Base-by-base conservation (phyloP, 2,329 filamentous ascomycete species). In the Hymenoscyphus albidus region DNA sequence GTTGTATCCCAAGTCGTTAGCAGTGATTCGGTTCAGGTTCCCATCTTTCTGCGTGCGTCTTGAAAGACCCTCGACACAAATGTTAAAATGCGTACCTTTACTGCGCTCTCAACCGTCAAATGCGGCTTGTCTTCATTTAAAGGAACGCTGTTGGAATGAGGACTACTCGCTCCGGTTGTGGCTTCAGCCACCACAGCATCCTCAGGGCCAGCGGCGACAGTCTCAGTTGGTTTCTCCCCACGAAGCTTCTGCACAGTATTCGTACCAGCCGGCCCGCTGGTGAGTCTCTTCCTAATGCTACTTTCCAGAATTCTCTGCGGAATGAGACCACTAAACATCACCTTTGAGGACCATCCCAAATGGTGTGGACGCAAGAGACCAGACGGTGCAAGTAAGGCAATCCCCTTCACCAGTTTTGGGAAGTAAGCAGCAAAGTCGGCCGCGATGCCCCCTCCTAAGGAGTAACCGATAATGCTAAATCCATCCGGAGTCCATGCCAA, bases 381-480 rank as follows among this genome's bases (percentile, higher is more conserved):
- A 0, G 88, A 83, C 0, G 93, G 92, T 0, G 92, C 92, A 54
- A 97, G 83, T 5, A 97, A 83, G 12, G 95, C 81, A 27, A 97
- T 80, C 10, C 83, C 85, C 13, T 83, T 82, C 14, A 97, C 82
- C 63, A 94, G 79, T 58, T 84, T 77, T 0, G 90, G 85, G 72
- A 92, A 91, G 73, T 86, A 86, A 0, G 84, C 82, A 1, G 90
- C 84, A 73, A 95, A 94, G 22, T 86, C 82, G 10, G 86, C 87
- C 0, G 85, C 83, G 51, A 96, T 83, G 14, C 88, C 90, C 42
- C 92, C 92, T 57, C 92, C 92, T 0, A 96, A 81, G 0, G 89
- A 93, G 76, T 95, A 96, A 1, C 92, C 92, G 3, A 93, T 78
- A 5, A 96, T 78, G 66, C 87, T 85, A 75, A 95, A 94, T 61